These are phyloP conservation scores for Xanthoparmelia taractica DNA, from an alignment of 495 filamentous ascomycete species.

Conservation along the genomic window DNA sequence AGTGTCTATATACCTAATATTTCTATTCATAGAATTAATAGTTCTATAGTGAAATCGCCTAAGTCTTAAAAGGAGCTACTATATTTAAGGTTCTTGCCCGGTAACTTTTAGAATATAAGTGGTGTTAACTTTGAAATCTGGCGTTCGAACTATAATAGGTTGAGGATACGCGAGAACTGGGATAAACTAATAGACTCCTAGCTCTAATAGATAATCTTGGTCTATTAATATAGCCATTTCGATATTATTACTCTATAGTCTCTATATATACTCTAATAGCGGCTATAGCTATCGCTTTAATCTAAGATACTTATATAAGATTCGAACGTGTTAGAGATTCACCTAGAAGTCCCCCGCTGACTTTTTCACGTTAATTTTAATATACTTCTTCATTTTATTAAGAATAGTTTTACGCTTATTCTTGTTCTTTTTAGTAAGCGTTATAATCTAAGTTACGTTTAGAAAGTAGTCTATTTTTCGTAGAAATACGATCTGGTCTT, in stretches of 20 bases:
- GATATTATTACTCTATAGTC: not conserved
- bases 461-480: too few species aligned
- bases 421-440: not conserved
- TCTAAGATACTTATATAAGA: constrained; percentile 4
- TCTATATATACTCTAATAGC: constrained; percentile 9
- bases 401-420: not conserved
- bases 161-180: not conserved
- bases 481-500: not conserved
- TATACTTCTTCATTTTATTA: not conserved
- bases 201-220: not conserved
- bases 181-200: not conserved
- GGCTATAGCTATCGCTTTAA: constrained; percentile 10
- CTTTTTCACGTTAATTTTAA: not conserved
- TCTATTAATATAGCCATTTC: not conserved
- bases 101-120: not conserved
- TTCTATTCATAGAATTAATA: not conserved
- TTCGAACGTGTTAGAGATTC: constrained; percentile 3
- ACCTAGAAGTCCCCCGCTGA: not conserved
- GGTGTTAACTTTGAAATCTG: constrained; percentile 2
- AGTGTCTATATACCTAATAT: not conserved
- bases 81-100: too few species aligned
- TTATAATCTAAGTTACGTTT: not conserved
- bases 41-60: not conserved
- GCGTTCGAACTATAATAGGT: constrained; percentile 1
- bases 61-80: too few species aligned